phyloP scores from a whole-genome alignment of 2,329 filamentous ascomycete species.

The Coccinonectria pachysandricola region DNA sequence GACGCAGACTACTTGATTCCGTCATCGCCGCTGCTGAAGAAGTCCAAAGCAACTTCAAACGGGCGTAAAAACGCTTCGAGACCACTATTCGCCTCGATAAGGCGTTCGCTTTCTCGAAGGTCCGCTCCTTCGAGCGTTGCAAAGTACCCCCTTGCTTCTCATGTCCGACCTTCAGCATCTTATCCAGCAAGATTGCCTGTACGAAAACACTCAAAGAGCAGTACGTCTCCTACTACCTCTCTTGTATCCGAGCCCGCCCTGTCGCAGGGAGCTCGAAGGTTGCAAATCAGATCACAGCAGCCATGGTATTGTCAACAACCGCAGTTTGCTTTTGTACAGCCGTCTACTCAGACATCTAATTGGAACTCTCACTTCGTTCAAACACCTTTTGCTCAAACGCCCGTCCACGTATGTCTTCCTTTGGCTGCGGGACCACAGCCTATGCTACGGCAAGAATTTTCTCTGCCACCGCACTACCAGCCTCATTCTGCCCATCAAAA shows the following conservation, averaged over 20 bases:
- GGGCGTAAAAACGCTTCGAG: too few relatives aligned
- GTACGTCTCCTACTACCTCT: conserved; percentile 8
- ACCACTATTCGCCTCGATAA: conserved; percentile 1
- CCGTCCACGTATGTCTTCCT: conserved; percentile 2
- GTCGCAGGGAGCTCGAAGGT: conserved; percentile 5
- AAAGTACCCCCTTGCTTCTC: conserved; percentile 4
- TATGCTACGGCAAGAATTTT: not conserved
- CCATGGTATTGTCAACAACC: conserved; percentile 13
- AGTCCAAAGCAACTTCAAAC: too few relatives aligned
- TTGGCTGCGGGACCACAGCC: not conserved
- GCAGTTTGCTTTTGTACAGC: conserved; percentile 11
- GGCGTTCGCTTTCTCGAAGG: conserved; percentile 8
- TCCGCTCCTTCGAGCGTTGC: conserved; percentile 2
- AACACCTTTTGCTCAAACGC: conserved; percentile 1
- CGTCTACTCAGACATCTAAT: conserved; percentile 2
- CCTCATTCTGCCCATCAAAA: not conserved
- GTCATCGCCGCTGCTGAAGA: too few relatives aligned
- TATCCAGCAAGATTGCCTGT: conserved; percentile 9
- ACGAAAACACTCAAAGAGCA: conserved; percentile 8
- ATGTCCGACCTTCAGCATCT: conserved; percentile 14
- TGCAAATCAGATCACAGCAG: conserved; percentile 9
- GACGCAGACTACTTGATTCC: conserved; percentile 3
- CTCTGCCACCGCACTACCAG: not conserved
- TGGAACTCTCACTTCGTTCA: conserved; percentile 6
- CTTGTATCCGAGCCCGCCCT: conserved; percentile 8